Evolutionary conservation across 352 stramenopile genomes (phyloP).

Genomic region (Pythium sukuiense): DNA sequence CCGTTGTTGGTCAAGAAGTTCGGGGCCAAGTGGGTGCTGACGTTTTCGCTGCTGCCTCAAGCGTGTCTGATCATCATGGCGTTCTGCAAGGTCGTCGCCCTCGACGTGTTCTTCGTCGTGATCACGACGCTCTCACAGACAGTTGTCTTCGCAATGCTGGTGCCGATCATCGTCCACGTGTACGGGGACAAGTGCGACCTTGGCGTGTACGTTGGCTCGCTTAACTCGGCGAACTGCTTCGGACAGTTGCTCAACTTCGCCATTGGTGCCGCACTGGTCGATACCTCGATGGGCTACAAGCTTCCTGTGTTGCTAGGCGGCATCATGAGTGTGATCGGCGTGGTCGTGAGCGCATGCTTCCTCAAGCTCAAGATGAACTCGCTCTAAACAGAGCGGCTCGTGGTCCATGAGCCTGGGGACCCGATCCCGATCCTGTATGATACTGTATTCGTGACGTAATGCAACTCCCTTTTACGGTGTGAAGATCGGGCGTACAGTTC

Average conservation of each 20-base stretch:
- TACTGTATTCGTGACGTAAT: no score
- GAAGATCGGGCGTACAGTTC: no score
- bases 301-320: conserved; percentile 70
- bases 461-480: no score
- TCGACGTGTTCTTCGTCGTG: conserved; percentile 43
- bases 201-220: conserved; percentile 69
- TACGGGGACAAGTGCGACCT: conserved; percentile 50
- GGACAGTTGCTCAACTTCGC: conserved; percentile 76
- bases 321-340: conserved; percentile 52
- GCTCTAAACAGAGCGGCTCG: conserved; percentile 36
- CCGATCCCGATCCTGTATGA: no score
- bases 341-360: conserved; percentile 52
- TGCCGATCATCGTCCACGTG: conserved; percentile 70
- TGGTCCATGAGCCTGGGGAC: no score
- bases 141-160: conserved; percentile 65
- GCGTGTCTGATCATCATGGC: conserved; percentile 50
- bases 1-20: conserved; percentile 16
- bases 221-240: conserved; percentile 76
- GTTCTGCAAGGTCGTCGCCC: conserved; percentile 35
- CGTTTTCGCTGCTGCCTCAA: conserved; percentile 39
- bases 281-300: conserved; percentile 59
- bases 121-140: conserved; percentile 51
- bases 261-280: conserved; percentile 52
- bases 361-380: conserved; percentile 79
- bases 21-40: conserved; percentile 38